phyloP scores from a whole-genome alignment of 768 basidiomycete genomes.

The Cyathus striatus region DNA sequence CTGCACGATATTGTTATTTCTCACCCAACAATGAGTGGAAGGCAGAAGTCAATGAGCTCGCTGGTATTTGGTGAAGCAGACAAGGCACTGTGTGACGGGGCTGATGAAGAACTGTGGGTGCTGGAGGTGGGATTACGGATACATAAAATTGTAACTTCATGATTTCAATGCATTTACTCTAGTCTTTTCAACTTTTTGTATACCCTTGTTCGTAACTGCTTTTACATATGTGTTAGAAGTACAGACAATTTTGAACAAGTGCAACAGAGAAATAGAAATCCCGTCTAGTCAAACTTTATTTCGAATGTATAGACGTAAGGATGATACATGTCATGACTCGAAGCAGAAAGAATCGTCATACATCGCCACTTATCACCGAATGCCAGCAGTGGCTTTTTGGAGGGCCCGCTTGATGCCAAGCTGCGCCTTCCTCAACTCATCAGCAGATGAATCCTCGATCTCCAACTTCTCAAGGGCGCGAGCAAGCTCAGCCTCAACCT shows the following conservation, averaged over 20 bases:
- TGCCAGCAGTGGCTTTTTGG: conserved; percentile 93
- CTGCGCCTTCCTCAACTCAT: conserved; percentile 95
- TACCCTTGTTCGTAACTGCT: too few species aligned
- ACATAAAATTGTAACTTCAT: conserved; percentile 52
- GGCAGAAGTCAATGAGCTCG: conserved; percentile 77
- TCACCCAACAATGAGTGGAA: conserved; percentile 76
- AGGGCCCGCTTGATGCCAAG: conserved; percentile 93
- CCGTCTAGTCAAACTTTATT: too few species aligned
- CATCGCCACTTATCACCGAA: conserved; percentile 36
- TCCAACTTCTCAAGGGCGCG: conserved; percentile 98
- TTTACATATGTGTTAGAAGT: too few species aligned
- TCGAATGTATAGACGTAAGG: too few species aligned
- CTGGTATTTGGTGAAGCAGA: conserved; percentile 91
- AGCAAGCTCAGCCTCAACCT: conserved; percentile 96
- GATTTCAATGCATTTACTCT: too few species aligned
- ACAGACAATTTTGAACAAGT: too few species aligned
- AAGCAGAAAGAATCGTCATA: conserved; percentile 15
- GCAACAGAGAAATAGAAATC: too few species aligned
- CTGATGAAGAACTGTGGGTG: conserved; percentile 95
- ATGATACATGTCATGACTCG: conserved; percentile 12
- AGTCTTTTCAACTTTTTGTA: too few species aligned
- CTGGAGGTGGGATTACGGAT: conserved; percentile 83
- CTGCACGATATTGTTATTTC: conserved; percentile 84
- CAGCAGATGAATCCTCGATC: conserved; percentile 89
- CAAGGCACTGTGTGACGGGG: conserved; percentile 93